These are phyloP conservation scores for Diutina catenulata DNA, from an alignment of 1,139 yeast genomes.

Conservation along the genomic window DNA sequence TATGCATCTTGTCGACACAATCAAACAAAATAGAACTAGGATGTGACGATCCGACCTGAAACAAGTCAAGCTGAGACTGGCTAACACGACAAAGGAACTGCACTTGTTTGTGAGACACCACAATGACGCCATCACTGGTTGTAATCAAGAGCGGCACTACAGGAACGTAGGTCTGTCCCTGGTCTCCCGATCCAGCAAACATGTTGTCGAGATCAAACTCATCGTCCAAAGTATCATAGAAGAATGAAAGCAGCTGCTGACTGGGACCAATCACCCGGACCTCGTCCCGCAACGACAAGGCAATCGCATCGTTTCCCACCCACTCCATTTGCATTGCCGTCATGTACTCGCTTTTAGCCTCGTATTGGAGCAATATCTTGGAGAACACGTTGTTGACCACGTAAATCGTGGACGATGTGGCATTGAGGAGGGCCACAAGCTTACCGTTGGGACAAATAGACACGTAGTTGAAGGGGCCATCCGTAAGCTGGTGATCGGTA, in stretches of 20 bases:
- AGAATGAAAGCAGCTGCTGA: constrained; percentile 42
- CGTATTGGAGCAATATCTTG: constrained; percentile 41
- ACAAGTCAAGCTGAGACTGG: constrained; percentile 44
- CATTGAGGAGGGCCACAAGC: constrained; percentile 45
- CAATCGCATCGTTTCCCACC: constrained; percentile 84
- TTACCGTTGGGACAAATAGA: constrained; percentile 51
- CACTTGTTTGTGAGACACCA: constrained; percentile 45
- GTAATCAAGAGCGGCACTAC: constrained; percentile 30
- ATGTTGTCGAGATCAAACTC: constrained; percentile 17
- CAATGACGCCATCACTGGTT: constrained; percentile 63
- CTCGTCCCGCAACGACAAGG: constrained; percentile 49
- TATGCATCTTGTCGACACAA: constrained; percentile 61
- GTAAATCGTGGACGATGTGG: constrained; percentile 30
- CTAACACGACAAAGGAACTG: constrained; percentile 62
- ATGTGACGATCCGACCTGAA: constrained; percentile 72
- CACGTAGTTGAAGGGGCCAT: constrained; percentile 47
- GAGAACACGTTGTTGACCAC: constrained; percentile 43
- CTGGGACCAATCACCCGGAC: constrained; percentile 63
- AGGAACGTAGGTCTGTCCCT: constrained; percentile 15
- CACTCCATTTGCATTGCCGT: constrained; percentile 44
- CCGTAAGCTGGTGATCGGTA: constrained; percentile 29
- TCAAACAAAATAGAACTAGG: constrained; percentile 78
- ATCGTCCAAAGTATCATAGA: constrained; percentile 24
- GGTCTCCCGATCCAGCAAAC: constrained; percentile 14
- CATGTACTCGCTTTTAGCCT: constrained; percentile 23